Evolutionary conservation across 2,329 filamentous ascomycete species (phyloP).

Genomic region (Paramyrothecium roridum): DNA sequence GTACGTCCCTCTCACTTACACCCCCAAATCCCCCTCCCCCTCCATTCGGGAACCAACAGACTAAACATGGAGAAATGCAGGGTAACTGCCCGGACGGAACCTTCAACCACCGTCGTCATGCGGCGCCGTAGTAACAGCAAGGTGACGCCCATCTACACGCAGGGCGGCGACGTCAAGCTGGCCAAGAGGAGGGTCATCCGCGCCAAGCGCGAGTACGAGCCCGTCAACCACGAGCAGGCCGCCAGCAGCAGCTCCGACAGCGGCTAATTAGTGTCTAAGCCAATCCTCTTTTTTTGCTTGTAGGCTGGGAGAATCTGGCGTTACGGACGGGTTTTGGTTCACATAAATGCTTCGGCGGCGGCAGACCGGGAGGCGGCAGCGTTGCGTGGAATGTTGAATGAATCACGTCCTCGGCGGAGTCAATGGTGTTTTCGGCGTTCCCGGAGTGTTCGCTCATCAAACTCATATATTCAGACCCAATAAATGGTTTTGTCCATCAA

Average conservation of each 20-base stretch:
- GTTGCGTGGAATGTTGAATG: no score
- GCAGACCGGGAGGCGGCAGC: no score
- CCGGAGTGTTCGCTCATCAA: no score
- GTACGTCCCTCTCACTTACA: constrained; percentile 29
- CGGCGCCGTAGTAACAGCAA: neutral
- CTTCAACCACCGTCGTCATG: neutral
- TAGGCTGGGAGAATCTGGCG: neutral
- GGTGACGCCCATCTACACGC: neutral
- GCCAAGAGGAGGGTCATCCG: neutral
- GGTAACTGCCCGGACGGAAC: neutral
- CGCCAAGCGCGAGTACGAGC: neutral
- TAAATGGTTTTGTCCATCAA: no score
- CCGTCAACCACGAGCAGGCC: no score
- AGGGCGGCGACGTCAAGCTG: neutral
- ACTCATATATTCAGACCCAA: no score
- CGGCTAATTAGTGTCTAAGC: neutral
- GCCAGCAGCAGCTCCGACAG: no score
- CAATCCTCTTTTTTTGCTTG: neutral
- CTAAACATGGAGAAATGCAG: neutral
- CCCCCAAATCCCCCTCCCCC: no score
- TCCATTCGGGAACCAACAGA: neutral
- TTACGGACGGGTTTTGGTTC: no score
- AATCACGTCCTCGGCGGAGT: no score
- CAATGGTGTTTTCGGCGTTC: no score
- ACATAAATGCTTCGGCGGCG: no score